Evolutionary conservation across 1,284 basidiomycete genomes (phyloP), one percentile per base, ranked within the genome.

Genomic region (Cutaneotrichosporon spelunceum): DNA sequence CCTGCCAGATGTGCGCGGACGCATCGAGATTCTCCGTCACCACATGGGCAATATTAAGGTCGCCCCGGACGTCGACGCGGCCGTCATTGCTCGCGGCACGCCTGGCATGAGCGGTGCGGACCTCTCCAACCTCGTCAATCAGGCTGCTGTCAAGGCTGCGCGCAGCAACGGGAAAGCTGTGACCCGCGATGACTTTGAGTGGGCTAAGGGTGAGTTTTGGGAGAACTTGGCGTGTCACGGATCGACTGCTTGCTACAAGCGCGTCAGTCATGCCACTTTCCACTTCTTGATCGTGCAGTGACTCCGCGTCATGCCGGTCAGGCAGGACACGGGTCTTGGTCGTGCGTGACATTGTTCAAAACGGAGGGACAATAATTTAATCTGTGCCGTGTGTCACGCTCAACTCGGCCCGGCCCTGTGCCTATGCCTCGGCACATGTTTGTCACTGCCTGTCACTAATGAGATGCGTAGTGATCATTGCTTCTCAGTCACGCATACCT

Each of bases 61-160:
- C 56, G 84, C 86, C 53, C 63, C 74, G 84, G 89, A 87, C 71
- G 88, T 92, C 54, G 92, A 96, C 72, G 82, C 89, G 0, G 88
- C 85, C 75, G 83, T 92, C 67, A 83, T 97, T 64, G 93, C 93
- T 45, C 85, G 93, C 66, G 93, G 91, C 3, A 95, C 92, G 27
- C 86, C 93, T 14, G 78, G 77, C 27, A 79, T 79, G 77, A 72
- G 68, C 61, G 78, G 93, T 57, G 93, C 93, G 21, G 93, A 96
- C 79, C 78, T 96, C 36, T 89, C 94, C 74, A 95, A 95, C 75
- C 86, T 96, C 83, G 89, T 94, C 72, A 96, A 93, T 81, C 70
- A 67, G 63, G 93, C 93, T 30, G 93, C 93, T 4, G 90, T 97
- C 61, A 90, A 94, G 77, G 93, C 93, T 5, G 88, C 91, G 21